Conservation (phyloP, 2,329 filamentous ascomycete species). For the Pestalotiopsis sp. region DNA sequence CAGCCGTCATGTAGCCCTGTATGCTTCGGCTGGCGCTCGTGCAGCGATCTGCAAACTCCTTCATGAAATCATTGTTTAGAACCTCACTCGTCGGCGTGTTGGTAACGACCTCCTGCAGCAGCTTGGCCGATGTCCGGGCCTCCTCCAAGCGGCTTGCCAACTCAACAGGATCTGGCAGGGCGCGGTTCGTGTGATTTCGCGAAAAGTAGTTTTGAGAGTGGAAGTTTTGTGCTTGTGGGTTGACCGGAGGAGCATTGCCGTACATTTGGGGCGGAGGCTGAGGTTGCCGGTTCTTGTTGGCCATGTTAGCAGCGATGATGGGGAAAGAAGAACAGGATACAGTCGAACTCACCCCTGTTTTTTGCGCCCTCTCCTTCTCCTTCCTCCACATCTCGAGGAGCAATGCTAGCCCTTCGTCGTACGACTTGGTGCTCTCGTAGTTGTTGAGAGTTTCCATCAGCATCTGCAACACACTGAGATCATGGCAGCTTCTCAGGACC, state of each 20-base stretch:
- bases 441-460: conserved; percentile 83
- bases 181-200: conserved; percentile 49
- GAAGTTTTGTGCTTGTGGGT: conserved; percentile 57
- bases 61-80: conserved; percentile 82
- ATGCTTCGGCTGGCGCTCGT: conserved; percentile 79
- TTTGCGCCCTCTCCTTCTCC: conserved; percentile 72
- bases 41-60: conserved; percentile 89
- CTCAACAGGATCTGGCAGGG: conserved; percentile 72
- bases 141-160: conserved; percentile 85
- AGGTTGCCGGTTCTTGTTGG: not conserved
- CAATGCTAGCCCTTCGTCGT: conserved; percentile 73
- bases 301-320: not conserved
- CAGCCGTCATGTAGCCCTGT: conserved; percentile 81
- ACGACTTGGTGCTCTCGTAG: conserved; percentile 71
- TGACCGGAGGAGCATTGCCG: conserved; percentile 43
- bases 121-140: conserved; percentile 84
- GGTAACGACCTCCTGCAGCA: conserved; percentile 89
- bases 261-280: conserved; percentile 37
- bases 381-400: conserved; percentile 87
- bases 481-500: conserved; percentile 70
- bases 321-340: conserved; percentile 11
- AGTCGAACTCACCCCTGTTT: conserved; percentile 48
- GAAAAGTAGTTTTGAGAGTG: conserved; percentile 62
- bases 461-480: conserved; percentile 81
- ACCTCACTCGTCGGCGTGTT: conserved; percentile 80